phyloP scores from a whole-genome alignment of 1,284 basidiomycete species.

The Trametes sp. region DNA sequence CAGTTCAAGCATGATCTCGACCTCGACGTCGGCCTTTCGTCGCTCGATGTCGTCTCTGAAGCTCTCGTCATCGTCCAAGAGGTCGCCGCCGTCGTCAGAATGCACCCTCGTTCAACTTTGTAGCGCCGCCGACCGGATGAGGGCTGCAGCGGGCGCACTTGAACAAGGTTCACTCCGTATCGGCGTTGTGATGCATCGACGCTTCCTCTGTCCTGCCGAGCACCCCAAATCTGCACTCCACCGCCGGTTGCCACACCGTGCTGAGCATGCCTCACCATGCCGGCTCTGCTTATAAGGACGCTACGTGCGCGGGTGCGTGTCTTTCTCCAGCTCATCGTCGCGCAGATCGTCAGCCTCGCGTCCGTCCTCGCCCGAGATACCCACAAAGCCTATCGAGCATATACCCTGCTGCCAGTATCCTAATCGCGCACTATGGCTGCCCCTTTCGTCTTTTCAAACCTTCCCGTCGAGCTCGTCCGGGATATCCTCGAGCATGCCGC shows the following conservation, averaged over 20 bases:
- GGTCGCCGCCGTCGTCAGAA: background rate
- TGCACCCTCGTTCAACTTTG: background rate
- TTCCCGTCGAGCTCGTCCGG: constrained; percentile 48
- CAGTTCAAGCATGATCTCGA: constrained; percentile 2
- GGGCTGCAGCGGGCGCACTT: constrained; percentile 7
- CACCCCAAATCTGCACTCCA: constrained; percentile 36
- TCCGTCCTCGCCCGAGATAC: constrained; percentile 14
- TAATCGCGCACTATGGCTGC: constrained; percentile 17
- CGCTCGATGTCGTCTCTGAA: constrained; percentile 12
- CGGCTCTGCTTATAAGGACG: constrained; percentile 16
- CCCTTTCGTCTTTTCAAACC: constrained; percentile 38
- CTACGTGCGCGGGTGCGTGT: background rate
- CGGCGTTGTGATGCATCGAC: constrained; percentile 24
- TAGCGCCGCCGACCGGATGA: background rate
- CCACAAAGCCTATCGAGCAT: constrained; percentile 13
- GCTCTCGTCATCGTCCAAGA: constrained; percentile 4
- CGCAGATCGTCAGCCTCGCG: constrained; percentile 16
- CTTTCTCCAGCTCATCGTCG: constrained; percentile 16
- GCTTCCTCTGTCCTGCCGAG: constrained; percentile 34
- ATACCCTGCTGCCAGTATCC: constrained; percentile 20
- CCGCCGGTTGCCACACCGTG: constrained; percentile 21
- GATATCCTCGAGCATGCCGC: constrained; percentile 48
- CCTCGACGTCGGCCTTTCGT: constrained; percentile 13
- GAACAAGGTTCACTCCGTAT: constrained; percentile 23
- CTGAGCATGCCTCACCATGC: constrained; percentile 6